These are phyloP conservation scores for Aspergillus vadensis DNA, from an alignment of 2,329 filamentous ascomycete species.

Conservation along the genomic window DNA sequence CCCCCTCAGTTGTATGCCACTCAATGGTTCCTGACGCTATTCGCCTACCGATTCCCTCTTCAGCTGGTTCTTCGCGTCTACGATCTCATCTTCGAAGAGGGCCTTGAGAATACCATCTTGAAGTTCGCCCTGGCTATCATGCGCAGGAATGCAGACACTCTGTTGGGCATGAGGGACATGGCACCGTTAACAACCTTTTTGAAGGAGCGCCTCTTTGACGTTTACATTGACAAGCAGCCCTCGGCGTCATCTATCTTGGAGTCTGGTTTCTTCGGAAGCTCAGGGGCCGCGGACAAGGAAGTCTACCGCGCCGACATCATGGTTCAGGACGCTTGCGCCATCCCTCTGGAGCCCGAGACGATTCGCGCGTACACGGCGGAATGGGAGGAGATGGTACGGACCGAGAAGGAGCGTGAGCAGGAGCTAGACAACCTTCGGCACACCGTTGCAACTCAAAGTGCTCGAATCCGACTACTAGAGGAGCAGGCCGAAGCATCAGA, in stretches of 20 bases:
- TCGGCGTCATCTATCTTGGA: constrained; percentile 92
- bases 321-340: constrained; percentile 85
- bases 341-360: constrained; percentile 80
- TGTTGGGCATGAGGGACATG: constrained; percentile 91
- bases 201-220: constrained; percentile 92
- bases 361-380: constrained; percentile 79
- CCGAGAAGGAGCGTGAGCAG: constrained; percentile 77
- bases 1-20: constrained; percentile 93
- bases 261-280: constrained; percentile 95
- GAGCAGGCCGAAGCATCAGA: constrained; percentile 86
- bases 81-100: constrained; percentile 90
- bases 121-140: constrained; percentile 95
- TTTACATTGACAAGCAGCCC: constrained; percentile 92
- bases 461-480: constrained; percentile 81
- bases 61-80: constrained; percentile 96
- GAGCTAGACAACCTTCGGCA: constrained; percentile 75
- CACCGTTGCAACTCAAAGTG: constrained; percentile 66
- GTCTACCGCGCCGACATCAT: constrained; percentile 93
- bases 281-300: constrained; percentile 86
- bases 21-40: constrained; percentile 98
- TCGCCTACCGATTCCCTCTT: constrained; percentile 94
- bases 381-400: constrained; percentile 88
- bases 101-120: constrained; percentile 81
- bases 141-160: constrained; percentile 81
- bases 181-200: constrained; percentile 81